A percentile compares a stretch with the other conserved stretches of the same genome.
These are phyloP conservation scores for Filobasidium wieringae DNA, from an alignment of 768 basidiomycete species.

Conservation along the genomic window DNA sequence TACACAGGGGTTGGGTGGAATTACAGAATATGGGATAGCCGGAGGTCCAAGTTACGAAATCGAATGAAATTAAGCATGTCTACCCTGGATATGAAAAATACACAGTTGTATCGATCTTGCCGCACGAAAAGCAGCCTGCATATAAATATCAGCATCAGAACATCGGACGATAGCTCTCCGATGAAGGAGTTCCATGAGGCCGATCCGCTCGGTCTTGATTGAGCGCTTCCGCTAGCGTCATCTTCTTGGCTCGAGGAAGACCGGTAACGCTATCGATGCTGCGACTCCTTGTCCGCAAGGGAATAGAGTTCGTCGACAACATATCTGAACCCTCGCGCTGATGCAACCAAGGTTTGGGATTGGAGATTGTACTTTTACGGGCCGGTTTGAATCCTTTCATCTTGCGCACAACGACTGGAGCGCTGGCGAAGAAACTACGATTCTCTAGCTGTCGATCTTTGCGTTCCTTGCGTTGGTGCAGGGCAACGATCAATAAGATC, in stretches of 20 bases:
- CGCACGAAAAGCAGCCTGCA: too few relatives aligned
- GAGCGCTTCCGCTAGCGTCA: conserved; percentile 2
- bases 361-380: background rate
- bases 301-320: background rate
- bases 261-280: background rate
- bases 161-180: background rate
- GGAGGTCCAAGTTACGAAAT: background rate
- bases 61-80: background rate
- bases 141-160: too few relatives aligned
- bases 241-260: background rate
- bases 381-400: background rate
- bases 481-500: too few relatives aligned
- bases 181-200: background rate
- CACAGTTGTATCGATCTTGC: too few relatives aligned
- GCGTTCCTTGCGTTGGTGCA: too few relatives aligned
- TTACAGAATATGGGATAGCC: background rate
- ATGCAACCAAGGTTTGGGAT: background rate
- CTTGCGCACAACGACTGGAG: background rate
- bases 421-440: background rate
- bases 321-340: background rate
- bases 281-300: background rate
- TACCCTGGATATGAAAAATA: background rate
- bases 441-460: too few relatives aligned
- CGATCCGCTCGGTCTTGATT: background rate
- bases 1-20: too few relatives aligned